Conservation (phyloP, 192 early-diverging fungal genomes). For the Backusella morwellensis region DNA sequence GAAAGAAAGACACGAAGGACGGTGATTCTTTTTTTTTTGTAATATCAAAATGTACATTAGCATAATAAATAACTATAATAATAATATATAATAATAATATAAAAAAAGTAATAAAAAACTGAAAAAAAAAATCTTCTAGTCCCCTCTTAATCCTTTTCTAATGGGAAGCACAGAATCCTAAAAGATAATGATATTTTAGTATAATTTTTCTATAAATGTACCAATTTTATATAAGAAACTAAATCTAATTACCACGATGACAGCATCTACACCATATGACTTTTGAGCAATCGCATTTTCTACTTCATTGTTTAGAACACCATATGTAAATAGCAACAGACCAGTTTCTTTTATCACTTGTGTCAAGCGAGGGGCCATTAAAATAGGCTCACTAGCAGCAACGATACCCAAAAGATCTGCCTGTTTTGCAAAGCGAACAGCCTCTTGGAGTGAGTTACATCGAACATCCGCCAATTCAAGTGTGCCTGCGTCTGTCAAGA, state of each 20-base stretch:
- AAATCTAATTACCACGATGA: slow-evolving; percentile 66
- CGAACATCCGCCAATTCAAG: slow-evolving; percentile 72
- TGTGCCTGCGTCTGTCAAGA: slow-evolving; percentile 84
- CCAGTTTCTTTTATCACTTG: slow-evolving; percentile 70
- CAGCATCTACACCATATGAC: slow-evolving; percentile 80
- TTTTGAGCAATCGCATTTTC: slow-evolving; percentile 70
- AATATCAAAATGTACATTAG: slow-evolving; percentile 6
- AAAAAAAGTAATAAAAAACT: background rate
- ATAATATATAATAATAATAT: background rate
- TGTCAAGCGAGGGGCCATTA: slow-evolving; percentile 71
- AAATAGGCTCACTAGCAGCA: slow-evolving; percentile 65
- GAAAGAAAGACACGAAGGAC: background rate
- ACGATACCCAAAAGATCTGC: slow-evolving; percentile 81
- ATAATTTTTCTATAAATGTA: background rate
- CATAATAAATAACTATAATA: background rate
- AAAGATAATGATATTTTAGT: background rate
- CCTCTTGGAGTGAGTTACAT: slow-evolving; percentile 76
- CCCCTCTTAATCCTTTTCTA: slow-evolving; percentile 5
- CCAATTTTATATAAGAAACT: background rate
- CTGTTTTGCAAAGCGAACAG: slow-evolving; percentile 74
- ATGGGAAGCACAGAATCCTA: slow-evolving; percentile 16
- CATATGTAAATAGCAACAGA: slow-evolving; percentile 80
- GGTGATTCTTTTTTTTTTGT: background rate
- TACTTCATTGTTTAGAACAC: slow-evolving; percentile 74
- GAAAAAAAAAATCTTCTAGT: background rate